Base-by-base conservation (phyloP, 345 rosid species). In the Sisymbrium altissimum region DNA sequence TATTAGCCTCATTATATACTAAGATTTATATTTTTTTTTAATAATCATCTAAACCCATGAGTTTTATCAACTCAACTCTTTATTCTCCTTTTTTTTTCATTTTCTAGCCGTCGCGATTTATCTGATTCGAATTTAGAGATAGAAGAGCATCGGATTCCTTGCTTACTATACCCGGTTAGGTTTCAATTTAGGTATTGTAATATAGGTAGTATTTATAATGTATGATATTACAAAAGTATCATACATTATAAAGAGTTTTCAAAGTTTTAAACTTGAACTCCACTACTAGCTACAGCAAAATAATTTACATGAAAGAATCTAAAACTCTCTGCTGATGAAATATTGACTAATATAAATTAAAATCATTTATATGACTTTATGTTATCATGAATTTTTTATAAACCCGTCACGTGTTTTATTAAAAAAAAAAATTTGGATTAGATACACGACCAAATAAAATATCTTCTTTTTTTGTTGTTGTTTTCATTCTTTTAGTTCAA, bases 91-190 rank as follows among this genome's bases (percentile, higher is more conserved):
- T 72, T 23, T 21, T 32, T 72, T 43, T 54, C 19, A n/a, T 17
- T 62, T 59, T 27, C n/a, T 53, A 50, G 63, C 69, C 27, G 58
- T 49, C 64, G 43, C 9, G 46, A 53, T 63, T 17, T 63, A 63
- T 52, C 58, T 65, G 58, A 56, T 56, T 65, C 66, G 66, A 15
- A 54, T 45, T 43, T 64, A 56, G 71, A 55, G 71, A 73, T 55
- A 64, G 49, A 35, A 32, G 49, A 48, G 72, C 49, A 55, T 23
- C 50, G 0, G 41, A 23, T 73, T 45, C 66, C 3, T 44, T 56
- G 59, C 50, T 66, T 66, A 36, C 59, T 56, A 56, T 73, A 23
- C 27, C 49, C 55, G 36, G 23, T 45, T 55, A 65, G 58, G 64
- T 41, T 72, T 63, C 14, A 19, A 35, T 44, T 35, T 45, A 55